phyloP scores from a whole-genome alignment of 2,329 filamentous ascomycete genomes.

The Calonectria hawksworthii region DNA sequence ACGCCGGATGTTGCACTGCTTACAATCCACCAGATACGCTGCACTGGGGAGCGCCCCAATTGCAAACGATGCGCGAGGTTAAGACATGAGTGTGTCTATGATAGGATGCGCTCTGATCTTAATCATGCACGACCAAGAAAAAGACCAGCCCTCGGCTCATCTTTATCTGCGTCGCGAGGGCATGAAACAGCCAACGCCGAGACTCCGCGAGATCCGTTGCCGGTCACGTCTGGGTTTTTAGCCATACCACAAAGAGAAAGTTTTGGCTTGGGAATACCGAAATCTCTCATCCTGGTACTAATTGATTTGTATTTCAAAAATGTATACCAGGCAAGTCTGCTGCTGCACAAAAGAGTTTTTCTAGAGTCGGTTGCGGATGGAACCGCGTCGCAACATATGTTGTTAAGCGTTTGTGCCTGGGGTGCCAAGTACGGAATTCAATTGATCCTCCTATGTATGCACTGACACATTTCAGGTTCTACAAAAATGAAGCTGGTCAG shows the following conservation, averaged over 20 bases:
- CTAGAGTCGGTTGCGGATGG: background rate
- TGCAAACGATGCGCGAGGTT: slow-evolving; percentile 34
- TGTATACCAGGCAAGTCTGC: slow-evolving; percentile 32
- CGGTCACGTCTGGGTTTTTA: background rate
- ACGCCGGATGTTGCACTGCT: background rate
- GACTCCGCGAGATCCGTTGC: too few species aligned
- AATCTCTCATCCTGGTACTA: background rate
- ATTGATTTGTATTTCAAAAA: slow-evolving; percentile 34
- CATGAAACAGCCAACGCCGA: background rate
- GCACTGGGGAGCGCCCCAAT: slow-evolving; percentile 33
- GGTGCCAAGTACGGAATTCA: slow-evolving; percentile 29
- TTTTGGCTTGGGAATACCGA: background rate
- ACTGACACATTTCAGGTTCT: slow-evolving; percentile 28
- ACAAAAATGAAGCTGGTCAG: background rate
- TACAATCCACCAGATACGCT: slow-evolving; percentile 31
- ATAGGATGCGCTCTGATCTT: background rate
- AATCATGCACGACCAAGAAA: background rate
- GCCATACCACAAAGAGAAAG: background rate
- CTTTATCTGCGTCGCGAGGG: background rate
- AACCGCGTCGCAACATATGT: background rate
- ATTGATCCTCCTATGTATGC: too few species aligned
- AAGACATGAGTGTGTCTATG: slow-evolving; percentile 15
- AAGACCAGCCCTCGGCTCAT: background rate
- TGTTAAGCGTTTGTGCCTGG: slow-evolving; percentile 37
- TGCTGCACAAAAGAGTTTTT: slow-evolving; percentile 22